Base-by-base conservation (phyloP, 352 stramenopile species). In the Pythium apleroticum region DNA sequence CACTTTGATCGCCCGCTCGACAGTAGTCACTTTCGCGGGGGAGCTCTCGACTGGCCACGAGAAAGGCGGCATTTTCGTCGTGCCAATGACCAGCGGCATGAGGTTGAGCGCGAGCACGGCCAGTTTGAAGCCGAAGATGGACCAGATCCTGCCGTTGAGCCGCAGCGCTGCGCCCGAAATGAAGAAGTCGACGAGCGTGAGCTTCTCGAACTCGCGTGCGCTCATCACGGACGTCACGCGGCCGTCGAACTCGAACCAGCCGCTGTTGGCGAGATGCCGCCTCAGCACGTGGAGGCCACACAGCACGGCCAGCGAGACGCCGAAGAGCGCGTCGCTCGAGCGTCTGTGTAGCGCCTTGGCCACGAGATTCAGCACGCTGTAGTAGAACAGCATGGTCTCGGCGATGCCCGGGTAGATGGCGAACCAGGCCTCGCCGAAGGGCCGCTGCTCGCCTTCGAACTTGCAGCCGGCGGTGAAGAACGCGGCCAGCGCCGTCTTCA, bases 371-470 rank as follows among this genome's bases (percentile, higher is more conserved):
- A 84, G 63, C 28, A 84, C 12, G 27, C 73, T 80, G 58, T 63
- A 78, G 50, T 64, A 24, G 11, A 66, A 52, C n/a, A 75, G 33
- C 14, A 59, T 33, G 37, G 68, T 65, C 41, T 77, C 66, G n/a
- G 54, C 71, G 20, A 75, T 69, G 1, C 53, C 63, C 12, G 73
- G 66, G 43, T 75, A 81, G 9, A 81, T 69, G 4, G 52, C 67
- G 53, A 77, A 83, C 75, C 75, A 85, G 5, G 73, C 66, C 48
- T 85, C 73, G 11, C 69, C 73, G 22, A 88, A 64, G 22, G 58
- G 66, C 14, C 48, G 55, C 39, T 86, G 75, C 17, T 82, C 66
- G 7, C 77, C 79, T 27, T 88, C 73, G 35, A 85, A 86, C 54
- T 65, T 33, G 46, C 68, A 81, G 0, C 75, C 79, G 24, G 66